phyloP scores from a whole-genome alignment of 2,329 filamentous ascomycete genomes.

The Elsinoe perseae region DNA sequence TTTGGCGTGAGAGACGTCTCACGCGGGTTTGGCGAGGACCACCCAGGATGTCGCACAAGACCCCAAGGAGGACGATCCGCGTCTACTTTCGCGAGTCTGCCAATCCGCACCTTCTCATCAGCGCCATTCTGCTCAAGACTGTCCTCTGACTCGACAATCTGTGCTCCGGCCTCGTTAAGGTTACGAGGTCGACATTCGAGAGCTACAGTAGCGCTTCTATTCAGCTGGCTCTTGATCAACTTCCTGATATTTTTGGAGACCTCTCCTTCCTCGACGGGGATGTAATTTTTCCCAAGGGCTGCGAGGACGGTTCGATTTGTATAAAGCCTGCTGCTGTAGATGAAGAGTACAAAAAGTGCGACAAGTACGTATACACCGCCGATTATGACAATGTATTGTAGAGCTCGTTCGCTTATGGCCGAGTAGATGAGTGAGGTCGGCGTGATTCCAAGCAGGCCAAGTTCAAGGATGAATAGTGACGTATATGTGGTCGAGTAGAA shows the following conservation, averaged over 20 bases:
- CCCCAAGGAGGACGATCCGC: constrained; percentile 58
- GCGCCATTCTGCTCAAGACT: background rate
- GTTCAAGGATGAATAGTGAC: constrained; percentile 63
- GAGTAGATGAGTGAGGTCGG: constrained; percentile 74
- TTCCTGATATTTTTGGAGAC: constrained; percentile 65
- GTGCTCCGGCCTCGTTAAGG: constrained; percentile 23
- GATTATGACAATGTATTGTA: constrained; percentile 78
- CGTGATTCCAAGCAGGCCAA: constrained; percentile 67
- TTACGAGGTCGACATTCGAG: constrained; percentile 68
- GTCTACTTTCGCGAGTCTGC: constrained; percentile 17
- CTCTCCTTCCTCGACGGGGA: constrained; percentile 80
- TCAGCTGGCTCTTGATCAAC: constrained; percentile 65
- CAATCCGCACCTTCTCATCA: constrained; percentile 21
- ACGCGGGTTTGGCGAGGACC: constrained; percentile 63
- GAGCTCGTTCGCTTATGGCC: constrained; percentile 56
- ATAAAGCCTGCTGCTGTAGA: constrained; percentile 80
- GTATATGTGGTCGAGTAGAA: constrained; percentile 75
- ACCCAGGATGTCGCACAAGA: constrained; percentile 75
- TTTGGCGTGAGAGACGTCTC: constrained; percentile 62
- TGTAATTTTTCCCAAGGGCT: constrained; percentile 77
- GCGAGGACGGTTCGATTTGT: constrained; percentile 72
- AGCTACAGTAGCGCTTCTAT: constrained; percentile 70
- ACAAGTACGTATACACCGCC: constrained; percentile 68
- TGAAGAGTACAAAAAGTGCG: constrained; percentile 59
- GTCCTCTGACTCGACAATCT: constrained; percentile 23